Conservation (phyloP, 768 basidiomycete species). For the Megacollybia marginata region DNA sequence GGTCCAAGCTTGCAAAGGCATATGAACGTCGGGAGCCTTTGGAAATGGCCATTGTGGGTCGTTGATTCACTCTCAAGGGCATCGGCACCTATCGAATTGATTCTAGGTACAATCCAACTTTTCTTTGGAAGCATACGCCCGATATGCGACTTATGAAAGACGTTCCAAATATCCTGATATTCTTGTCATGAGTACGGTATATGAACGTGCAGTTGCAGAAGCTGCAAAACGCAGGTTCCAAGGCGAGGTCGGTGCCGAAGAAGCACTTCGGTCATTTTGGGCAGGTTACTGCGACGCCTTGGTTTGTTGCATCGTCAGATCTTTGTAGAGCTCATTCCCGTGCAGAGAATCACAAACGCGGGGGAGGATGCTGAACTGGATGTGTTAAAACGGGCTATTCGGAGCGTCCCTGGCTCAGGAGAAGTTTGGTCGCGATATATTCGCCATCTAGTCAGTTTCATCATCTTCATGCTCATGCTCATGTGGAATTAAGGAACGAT, state of each 20-base stretch:
- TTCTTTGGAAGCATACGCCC: constrained; percentile 55
- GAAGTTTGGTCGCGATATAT: constrained; percentile 78
- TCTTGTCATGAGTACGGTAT: constrained; percentile 48
- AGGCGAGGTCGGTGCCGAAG: constrained; percentile 51
- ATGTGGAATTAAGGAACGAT: constrained; percentile 30
- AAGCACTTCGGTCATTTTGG: constrained; percentile 63
- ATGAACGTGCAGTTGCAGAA: constrained; percentile 72
- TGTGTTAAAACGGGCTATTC: constrained; percentile 49
- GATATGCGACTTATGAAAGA: constrained; percentile 58
- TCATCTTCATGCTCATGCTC: background rate
- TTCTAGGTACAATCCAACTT: constrained; percentile 26
- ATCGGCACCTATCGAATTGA: background rate
- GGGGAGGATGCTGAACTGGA: constrained; percentile 33
- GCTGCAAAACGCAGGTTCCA: constrained; percentile 52
- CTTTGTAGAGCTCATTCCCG: background rate
- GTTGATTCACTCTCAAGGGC: background rate
- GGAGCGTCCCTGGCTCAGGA: constrained; percentile 71
- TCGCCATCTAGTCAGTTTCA: constrained; percentile 49
- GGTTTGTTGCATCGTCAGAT: constrained; percentile 31
- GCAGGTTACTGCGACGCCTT: constrained; percentile 60
- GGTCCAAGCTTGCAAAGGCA: constrained; percentile 49
- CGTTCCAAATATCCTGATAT: constrained; percentile 52
- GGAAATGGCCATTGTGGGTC: constrained; percentile 54
- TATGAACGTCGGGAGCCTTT: constrained; percentile 57
- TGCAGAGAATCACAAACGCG: constrained; percentile 40